A percentile compares a stretch with the other conserved stretches of the same genome.
Evolutionary conservation across 2,329 filamentous ascomycete species (phyloP).

Genomic region (Aphanoascus verrucosus): DNA sequence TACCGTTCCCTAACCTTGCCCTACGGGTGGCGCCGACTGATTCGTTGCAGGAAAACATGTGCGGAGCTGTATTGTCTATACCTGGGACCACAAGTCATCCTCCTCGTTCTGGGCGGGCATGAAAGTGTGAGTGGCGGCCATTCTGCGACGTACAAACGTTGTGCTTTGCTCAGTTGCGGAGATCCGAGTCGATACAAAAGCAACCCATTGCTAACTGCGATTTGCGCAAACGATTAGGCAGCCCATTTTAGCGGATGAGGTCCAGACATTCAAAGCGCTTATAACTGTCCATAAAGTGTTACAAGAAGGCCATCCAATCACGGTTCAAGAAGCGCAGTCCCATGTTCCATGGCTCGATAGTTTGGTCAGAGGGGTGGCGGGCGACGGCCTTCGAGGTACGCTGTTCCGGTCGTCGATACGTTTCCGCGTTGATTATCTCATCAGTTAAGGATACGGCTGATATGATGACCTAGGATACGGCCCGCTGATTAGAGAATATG

Average conservation of each 20-base stretch:
- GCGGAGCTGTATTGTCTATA: conserved; percentile 93
- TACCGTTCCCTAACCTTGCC: conserved; percentile 35
- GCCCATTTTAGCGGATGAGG: conserved; percentile 94
- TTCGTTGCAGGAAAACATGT: conserved; percentile 68
- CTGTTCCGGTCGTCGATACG: background rate
- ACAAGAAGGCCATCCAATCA: conserved; percentile 86
- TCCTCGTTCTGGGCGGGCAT: conserved; percentile 94
- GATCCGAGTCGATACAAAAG: background rate
- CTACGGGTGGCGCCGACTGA: conserved; percentile 44
- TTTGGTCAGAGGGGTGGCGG: conserved; percentile 68
- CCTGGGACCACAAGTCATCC: conserved; percentile 96
- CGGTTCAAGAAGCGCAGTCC: conserved; percentile 75
- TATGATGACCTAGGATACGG: conserved; percentile 52
- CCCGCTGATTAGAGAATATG: conserved; percentile 90
- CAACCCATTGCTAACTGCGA: background rate
- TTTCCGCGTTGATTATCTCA: background rate
- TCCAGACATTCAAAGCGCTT: conserved; percentile 96
- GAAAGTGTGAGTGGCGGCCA: conserved; percentile 65
- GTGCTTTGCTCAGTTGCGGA: background rate
- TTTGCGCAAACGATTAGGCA: conserved; percentile 47
- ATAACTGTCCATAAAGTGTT: conserved; percentile 97
- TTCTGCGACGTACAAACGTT: background rate
- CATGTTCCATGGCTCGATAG: conserved; percentile 89
- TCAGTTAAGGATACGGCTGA: background rate
- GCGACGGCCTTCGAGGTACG: conserved; percentile 69